Evolutionary conservation across 139 green algal species (phyloP).

Genomic region (Coelastrella sp.): DNA sequence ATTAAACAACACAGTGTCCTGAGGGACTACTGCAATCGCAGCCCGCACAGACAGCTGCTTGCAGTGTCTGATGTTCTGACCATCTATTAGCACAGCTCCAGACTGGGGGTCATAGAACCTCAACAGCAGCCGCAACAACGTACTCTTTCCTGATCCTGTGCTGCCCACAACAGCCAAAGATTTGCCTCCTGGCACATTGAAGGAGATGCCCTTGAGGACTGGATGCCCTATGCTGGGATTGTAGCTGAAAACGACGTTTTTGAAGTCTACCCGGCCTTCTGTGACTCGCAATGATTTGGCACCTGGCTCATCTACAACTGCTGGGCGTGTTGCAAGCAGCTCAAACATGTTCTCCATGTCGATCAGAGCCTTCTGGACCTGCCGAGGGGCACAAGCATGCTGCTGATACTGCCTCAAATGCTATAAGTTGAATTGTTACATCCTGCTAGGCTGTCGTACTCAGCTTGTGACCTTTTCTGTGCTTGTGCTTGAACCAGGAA

Average conservation of each 20-base stretch:
- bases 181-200: constrained; percentile 57
- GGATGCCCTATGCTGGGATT: constrained; percentile 1
- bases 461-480: too few relatives aligned
- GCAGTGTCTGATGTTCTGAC: constrained; percentile 78
- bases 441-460: too few relatives aligned
- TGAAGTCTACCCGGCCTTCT: constrained; percentile 60
- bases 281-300: constrained; percentile 59
- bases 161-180: constrained; percentile 84
- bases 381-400: constrained; percentile 8
- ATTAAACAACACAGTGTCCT: constrained; percentile 94
- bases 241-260: constrained; percentile 66
- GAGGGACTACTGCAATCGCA: constrained; percentile 69
- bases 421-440: neutral
- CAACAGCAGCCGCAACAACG: constrained; percentile 85
- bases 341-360: constrained; percentile 94
- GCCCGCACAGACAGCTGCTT: constrained; percentile 69
- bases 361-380: constrained; percentile 78
- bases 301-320: constrained; percentile 60
- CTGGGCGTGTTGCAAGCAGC: constrained; percentile 70
- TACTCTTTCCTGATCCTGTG: constrained; percentile 93
- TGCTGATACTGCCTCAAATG: neutral
- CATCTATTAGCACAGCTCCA: constrained; percentile 82
- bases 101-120: constrained; percentile 87
- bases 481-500: too few relatives aligned
- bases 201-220: constrained; percentile 63